Percentiles rank a stretch among this genome's conserved stretches.
Evolutionary conservation across 176 grass and related monocot genomes (phyloP).

Genomic region (Rhynchospora breviuscula): DNA sequence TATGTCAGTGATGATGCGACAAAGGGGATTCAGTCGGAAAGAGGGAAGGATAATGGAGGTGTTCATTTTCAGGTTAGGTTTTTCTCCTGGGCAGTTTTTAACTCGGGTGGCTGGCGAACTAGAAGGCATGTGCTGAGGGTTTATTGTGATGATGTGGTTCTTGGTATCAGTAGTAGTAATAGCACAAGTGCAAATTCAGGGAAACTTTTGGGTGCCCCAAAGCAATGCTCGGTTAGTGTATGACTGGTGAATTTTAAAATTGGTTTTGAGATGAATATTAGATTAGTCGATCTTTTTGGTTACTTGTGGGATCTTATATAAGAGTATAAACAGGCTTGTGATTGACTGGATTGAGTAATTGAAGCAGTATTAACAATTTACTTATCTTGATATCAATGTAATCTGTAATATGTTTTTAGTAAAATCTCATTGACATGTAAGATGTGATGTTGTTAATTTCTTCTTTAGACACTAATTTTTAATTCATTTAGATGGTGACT

Average conservation of each 20-base stretch:
- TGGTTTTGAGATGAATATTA: slow-evolving; percentile 10
- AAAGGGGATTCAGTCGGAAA: slow-evolving; percentile 32
- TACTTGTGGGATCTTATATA: neutral
- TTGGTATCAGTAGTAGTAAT: slow-evolving; percentile 47
- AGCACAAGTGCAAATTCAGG: slow-evolving; percentile 19
- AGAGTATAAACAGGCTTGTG: neutral
- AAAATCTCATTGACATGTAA: neutral
- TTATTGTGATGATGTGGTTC: slow-evolving; percentile 48
- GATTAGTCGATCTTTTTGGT: slow-evolving; percentile 1
- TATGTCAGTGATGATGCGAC: slow-evolving; percentile 56
- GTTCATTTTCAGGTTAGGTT: slow-evolving; percentile 61
- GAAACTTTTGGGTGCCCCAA: slow-evolving; percentile 26
- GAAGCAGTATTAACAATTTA: neutral
- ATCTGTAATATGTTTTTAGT: neutral
- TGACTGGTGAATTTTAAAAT: slow-evolving; percentile 22
- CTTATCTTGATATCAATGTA: neutral
- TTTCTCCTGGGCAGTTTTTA: slow-evolving; percentile 49
- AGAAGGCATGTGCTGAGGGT: slow-evolving; percentile 58
- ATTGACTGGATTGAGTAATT: neutral
- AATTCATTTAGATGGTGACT: neutral
- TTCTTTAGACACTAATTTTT: neutral
- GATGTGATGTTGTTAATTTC: slow-evolving; percentile 1
- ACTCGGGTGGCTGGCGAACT: slow-evolving; percentile 68
- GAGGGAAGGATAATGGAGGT: slow-evolving; percentile 21
- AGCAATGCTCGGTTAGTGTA: slow-evolving; percentile 45